phyloP scores from a whole-genome alignment of 2,329 filamentous ascomycete species.

The Talaromyces atroroseus region DNA sequence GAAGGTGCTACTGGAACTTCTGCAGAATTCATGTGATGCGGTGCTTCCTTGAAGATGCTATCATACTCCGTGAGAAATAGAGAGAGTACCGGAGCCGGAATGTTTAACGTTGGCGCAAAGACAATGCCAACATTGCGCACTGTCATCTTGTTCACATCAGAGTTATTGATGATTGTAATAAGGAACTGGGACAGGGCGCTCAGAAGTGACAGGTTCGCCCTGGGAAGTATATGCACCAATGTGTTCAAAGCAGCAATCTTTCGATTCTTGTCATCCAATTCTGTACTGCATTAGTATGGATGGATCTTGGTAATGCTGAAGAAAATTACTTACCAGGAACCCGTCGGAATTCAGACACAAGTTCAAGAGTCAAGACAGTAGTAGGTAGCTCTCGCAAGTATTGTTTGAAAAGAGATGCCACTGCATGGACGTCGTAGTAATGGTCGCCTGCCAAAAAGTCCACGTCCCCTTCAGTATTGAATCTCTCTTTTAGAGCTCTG shows the following conservation, averaged over 20 bases:
- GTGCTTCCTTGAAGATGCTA: constrained; percentile 70
- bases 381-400: constrained; percentile 89
- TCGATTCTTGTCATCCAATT: constrained; percentile 66
- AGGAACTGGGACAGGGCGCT: constrained; percentile 82
- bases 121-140: constrained; percentile 96
- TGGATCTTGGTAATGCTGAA: background rate
- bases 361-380: constrained; percentile 83
- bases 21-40: constrained; percentile 37
- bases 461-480: constrained; percentile 88
- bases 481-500: constrained; percentile 82
- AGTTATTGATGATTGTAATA: constrained; percentile 85
- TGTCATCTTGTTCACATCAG: constrained; percentile 94
- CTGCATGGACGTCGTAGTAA: constrained; percentile 92
- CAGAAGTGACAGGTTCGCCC: constrained; percentile 73
- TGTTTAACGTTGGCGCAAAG: constrained; percentile 94
- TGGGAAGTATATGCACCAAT: constrained; percentile 73
- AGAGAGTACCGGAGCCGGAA: constrained; percentile 89
- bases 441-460: constrained; percentile 72
- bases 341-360: constrained; percentile 81
- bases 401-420: constrained; percentile 87
- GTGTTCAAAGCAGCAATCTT: constrained; percentile 72
- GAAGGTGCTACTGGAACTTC: constrained; percentile 41
- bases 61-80: constrained; percentile 88
- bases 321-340: constrained; percentile 54
- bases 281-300: constrained; percentile 34